Base-by-base conservation (phyloP, 805 yeast genomes). In the Candida ponderosae region DNA sequence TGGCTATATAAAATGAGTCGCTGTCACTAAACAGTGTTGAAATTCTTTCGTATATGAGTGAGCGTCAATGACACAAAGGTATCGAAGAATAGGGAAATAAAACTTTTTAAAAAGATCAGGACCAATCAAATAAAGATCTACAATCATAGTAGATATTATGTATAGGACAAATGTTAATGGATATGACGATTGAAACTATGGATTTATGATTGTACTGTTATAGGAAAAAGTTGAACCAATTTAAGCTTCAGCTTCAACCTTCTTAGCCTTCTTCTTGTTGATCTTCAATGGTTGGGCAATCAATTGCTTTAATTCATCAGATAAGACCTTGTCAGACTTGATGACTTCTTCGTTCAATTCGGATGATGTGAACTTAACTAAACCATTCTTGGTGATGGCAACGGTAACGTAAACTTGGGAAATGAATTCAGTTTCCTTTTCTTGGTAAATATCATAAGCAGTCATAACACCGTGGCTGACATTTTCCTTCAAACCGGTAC, bases 371-470 rank as follows among this genome's bases (percentile, higher is more conserved):
- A 76, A 68, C 63, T 74, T 78, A 48, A 79, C 74, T 49, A 77
- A 64, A 35, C 90, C 90, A 49, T 75, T 75, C 62, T 77, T 77
- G 56, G 88, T 81, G 51, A 83, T 59, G 27, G 82, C 88, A 51
- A 82, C 73, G 34, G 90, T 83, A 47, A 86, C 74, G 65, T 77
- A 81, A 57, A 65, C 77, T 65, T 82, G 87, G 24, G 83, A 85
- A 47, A 83, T 72, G 40, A 54, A 63, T 57, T 76, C 79, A 41
- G 76, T 80, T 45, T 77, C 76, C 64, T 76, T 79, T 54, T 79
- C 87, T 56, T 74, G 68, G 56, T 70, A 68, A 37, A 82, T 71
- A 42, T 81, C 89, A 57, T 81, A 81, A 34, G 85, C 76, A 54
- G 71, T 68, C 52, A 81, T 67, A 31, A 80, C 74, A 43, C 73